Evolutionary conservation across 176 grass and related monocot genomes (phyloP).

Genomic region (Hordeum marinum): DNA sequence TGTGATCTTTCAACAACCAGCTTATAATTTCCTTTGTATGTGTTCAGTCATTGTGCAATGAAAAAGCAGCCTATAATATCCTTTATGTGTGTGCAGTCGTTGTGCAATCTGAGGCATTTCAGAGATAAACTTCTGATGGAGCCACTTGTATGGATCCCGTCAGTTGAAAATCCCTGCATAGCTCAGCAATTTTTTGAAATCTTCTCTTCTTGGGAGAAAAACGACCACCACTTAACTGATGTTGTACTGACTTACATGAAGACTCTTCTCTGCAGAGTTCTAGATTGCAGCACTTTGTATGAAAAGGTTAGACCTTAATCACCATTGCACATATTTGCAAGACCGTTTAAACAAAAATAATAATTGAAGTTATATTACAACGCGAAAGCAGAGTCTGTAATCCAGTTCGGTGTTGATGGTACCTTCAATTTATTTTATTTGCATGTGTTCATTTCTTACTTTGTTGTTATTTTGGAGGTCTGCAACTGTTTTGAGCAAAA

Average conservation of each 20-base stretch:
- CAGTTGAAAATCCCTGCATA: not conserved
- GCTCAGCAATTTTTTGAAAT: not conserved
- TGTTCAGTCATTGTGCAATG: not conserved
- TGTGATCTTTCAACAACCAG: not conserved
- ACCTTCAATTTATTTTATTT: not conserved
- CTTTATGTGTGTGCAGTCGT: not conserved
- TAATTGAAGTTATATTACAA: not conserved
- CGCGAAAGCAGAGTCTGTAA: not conserved
- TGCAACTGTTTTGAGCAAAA: not conserved
- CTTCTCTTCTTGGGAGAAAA: conserved; percentile 15
- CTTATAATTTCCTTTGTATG: conserved; percentile 3
- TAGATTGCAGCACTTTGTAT: not conserved
- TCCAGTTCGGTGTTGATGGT: not conserved
- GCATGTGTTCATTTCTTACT: not conserved
- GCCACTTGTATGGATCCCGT: not conserved
- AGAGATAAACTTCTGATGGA: not conserved
- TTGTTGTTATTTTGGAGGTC: not conserved
- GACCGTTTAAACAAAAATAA: not conserved
- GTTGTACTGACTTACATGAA: not conserved
- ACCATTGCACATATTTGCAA: not conserved
- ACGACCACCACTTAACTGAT: not conserved
- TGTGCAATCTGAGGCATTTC: conserved; percentile 5
- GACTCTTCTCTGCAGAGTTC: not conserved
- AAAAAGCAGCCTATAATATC: not conserved
- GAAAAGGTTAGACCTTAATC: conserved; percentile 7